Evolutionary conservation across 192 early-diverging fungal genomes (phyloP), one percentile per base, ranked within the genome.

Genomic region (Kickxella alabastrina): DNA sequence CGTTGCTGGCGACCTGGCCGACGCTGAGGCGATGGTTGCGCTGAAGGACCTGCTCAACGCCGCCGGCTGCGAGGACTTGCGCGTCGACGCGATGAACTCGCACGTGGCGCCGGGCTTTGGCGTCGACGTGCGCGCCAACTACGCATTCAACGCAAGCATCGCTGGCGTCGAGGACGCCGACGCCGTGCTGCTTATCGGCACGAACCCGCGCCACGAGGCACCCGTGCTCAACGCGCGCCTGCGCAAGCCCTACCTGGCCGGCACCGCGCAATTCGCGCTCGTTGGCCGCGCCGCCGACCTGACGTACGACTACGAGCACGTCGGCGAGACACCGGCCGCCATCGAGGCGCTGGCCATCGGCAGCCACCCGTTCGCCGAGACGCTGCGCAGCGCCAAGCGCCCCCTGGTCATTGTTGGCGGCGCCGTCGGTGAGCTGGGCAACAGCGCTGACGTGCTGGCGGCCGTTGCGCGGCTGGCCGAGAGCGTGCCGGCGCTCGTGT

Each of bases 131-230:
- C 85, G 96, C 21, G 77, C 90, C 52, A 91, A 92, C 79, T 97
- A 96, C 68, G 57, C 88, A 6, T 68, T 93, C 49, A 95, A 93
- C 78, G 65, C 84, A 32, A 82, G 87, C 27, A 82, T 98, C 49
- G 81, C 83, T 15, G 92, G 91, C 40, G 82, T 93, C 38, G 96
- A 98, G 76, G 86, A 89, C 24, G 96, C 96, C 17, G 96, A 98
- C 68, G 87, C 80, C 5, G 77, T 98, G 8, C 80, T 98, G 25
- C 71, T 98, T 32, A 69, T 98, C 18, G 96, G 93, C 23, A 90
- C 94, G 23, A 97, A 98, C 79, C 96, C 96, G 26, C 88, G 92
- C 22, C 93, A 91, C 57, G 96, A 98, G 77, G 96, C 91, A 2
- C 77, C 96, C 22, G 89, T 97, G 67, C 75, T 98, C 49, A 97